phyloP scores from a whole-genome alignment of 345 rosid species.

The Aquilaria malaccensis region DNA sequence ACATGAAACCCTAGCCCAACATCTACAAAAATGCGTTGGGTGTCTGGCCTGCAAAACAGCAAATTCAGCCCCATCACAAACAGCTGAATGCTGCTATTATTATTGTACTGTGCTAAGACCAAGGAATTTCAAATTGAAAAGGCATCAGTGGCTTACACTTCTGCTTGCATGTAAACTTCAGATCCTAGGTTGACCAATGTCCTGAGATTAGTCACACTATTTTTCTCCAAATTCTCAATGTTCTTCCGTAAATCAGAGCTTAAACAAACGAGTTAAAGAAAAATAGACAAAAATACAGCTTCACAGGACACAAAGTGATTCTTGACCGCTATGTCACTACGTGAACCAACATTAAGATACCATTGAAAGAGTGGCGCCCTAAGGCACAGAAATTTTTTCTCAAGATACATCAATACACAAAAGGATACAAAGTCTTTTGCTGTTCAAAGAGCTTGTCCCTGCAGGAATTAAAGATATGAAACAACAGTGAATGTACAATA shows the following conservation, averaged over 20 bases:
- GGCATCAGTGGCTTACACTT: slow-evolving; percentile 53
- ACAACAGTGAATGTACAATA: background rate
- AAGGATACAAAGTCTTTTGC: slow-evolving; percentile 84
- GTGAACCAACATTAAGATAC: too few relatives aligned
- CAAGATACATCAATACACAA: slow-evolving; percentile 3
- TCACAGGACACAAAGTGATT: too few relatives aligned
- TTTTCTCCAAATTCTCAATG: slow-evolving; percentile 64
- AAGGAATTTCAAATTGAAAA: slow-evolving; percentile 1
- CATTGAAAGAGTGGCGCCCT: background rate
- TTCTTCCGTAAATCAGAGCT: slow-evolving; percentile 83
- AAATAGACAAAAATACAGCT: slow-evolving; percentile 3
- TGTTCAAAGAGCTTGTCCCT: slow-evolving; percentile 91
- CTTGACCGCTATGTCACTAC: too few relatives aligned
- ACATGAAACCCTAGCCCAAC: slow-evolving; percentile 78
- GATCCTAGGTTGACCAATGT: slow-evolving; percentile 95
- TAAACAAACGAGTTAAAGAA: slow-evolving; percentile 22
- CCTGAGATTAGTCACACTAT: slow-evolving; percentile 74
- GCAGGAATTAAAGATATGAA: slow-evolving; percentile 22
- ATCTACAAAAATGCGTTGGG: slow-evolving; percentile 59
- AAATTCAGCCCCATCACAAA: background rate
- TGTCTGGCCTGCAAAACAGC: slow-evolving; percentile 47
- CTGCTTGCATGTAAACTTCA: slow-evolving; percentile 91
- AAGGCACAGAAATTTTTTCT: slow-evolving; percentile 10
- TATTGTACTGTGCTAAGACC: background rate
- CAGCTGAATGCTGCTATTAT: background rate